Base-by-base conservation (phyloP, 768 basidiomycete species). In the Hypholoma fasciculare region DNA sequence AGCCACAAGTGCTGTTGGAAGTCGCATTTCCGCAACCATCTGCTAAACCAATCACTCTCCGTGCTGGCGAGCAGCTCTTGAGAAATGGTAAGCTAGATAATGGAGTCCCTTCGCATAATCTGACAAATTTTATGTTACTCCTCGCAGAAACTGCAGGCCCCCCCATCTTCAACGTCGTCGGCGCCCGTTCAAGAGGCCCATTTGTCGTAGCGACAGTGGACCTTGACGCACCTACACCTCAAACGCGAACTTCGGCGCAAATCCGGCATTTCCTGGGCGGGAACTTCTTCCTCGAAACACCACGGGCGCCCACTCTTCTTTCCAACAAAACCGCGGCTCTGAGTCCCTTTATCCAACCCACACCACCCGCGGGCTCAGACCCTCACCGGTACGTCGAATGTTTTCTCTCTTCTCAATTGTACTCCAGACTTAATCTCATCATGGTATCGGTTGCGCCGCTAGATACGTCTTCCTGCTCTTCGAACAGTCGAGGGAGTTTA, bases 141-240 rank as follows among this genome's bases (percentile, higher is more conserved):
- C 6, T 34, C 9, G 5, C 48, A 79, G 78, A 68, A 12, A 79
- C 78, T n/a, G 75, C 70, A 0, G 72, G 71, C 3, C 75, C 74
- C 1, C 76, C 76, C 2, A 63, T 63, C 7, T 79, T 77, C 65
- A 62, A 63, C 50, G 66, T 74, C 27, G 52, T 65, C 16, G 73
- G 71, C 7, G 50, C 65, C n/a, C 62, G 53, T 14, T 66, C 67
- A n/a, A 61, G 37, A 11, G 81, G 79, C 0, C 80, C 81, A 0
- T 83, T 79, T 62, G 78, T 83, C 16, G 64, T 83, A 8, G 76
- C 76, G 0, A 62, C 73, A 9, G 76, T 82, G 4, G 81, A 82
- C 59, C 82, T 78, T 3, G 82, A 83, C 60, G 80, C 77, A 8
- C 81, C 81, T 7, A 81, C 81, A n/a, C 81, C 82, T 1, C 77